Base-by-base conservation (phyloP, 2,329 filamentous ascomycete genomes). In the Penicillium aurantiogriseum region DNA sequence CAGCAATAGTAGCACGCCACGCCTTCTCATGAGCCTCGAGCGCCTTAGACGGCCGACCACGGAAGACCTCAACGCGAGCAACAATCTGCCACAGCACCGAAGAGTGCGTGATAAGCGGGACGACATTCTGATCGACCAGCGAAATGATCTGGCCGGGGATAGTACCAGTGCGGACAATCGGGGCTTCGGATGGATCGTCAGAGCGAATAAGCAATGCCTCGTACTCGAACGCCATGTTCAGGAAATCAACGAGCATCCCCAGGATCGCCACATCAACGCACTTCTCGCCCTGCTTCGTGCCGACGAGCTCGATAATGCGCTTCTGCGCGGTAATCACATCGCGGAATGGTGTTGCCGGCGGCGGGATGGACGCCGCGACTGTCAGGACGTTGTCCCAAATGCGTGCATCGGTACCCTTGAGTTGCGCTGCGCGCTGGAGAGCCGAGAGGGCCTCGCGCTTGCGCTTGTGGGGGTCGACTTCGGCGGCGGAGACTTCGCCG, bases 371-470 rank as follows among this genome's bases (percentile, higher is more conserved):
- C 0, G 90, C 85, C 0, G 90, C 89, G 23, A 97, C 87, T 0
- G 92, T 94, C 56, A 99, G 84, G 17, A 97, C 88, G 68, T 99
- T 99, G 71, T 96, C 91, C 93, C 93, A 97, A 73, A 99, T 97
- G 65, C 91, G 87, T 83, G 89, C 90, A 76, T 93, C 93, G 66
- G 92, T 88, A 73, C 91, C 84, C 50, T 95, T 91, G 25, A 96
- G 84, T 5, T 85, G 83, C 0, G 92, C 91, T 10, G 92, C 94
- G 62, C 90, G 88, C 71, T 96, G 94, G 74, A 96, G 91, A 0
- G 94, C 93, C 6, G 84, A 80, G 0, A 99, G 83, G 0, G 94
- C 87, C 70, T 96, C 91, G 0, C 83, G 79, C 2, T 92, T 83
- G 52, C 90, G 80, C 47, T 81, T 81, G 36, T 85, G 80, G 0